phyloP scores from a whole-genome alignment of 2,329 filamentous ascomycete species.

The Mycogone perniciosa region DNA sequence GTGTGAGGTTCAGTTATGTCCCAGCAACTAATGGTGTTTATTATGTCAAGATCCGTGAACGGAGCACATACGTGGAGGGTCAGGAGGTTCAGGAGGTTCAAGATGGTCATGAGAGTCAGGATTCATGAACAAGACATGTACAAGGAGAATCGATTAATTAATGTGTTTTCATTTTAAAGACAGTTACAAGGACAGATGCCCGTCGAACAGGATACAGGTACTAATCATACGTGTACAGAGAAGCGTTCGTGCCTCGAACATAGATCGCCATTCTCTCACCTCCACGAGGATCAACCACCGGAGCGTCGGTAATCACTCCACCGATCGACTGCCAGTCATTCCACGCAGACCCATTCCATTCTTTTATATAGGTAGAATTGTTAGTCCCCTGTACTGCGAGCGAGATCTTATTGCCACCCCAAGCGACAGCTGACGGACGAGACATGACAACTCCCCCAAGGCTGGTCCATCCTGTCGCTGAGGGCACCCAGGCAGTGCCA shows the following conservation, averaged over 20 bases:
- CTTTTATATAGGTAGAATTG: conserved; percentile 4
- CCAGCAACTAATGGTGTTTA: conserved; percentile 4
- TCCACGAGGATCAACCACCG: conserved; percentile 5
- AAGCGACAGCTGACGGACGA: conserved; percentile 5
- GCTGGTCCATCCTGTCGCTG: conserved; percentile 15
- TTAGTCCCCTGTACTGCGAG: conserved; percentile 4
- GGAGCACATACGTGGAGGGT: background rate
- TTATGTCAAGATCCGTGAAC: background rate
- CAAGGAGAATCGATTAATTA: background rate
- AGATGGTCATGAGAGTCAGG: background rate
- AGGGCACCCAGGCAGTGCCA: conserved; percentile 6
- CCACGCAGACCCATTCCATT: conserved; percentile 4
- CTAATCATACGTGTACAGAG: conserved; percentile 11
- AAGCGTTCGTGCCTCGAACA: conserved; percentile 5
- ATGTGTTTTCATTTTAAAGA: background rate
- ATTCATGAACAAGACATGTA: background rate
- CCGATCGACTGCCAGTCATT: conserved; percentile 7
- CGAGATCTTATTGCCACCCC: background rate
- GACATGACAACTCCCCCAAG: conserved; percentile 14
- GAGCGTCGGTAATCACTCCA: conserved; percentile 5
- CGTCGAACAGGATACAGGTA: background rate
- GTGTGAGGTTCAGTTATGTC: conserved; percentile 2
- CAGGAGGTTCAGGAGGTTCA: background rate
- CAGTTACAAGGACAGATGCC: too few relatives aligned
- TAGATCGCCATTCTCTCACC: background rate